A percentile compares a stretch with the other conserved stretches of the same genome.
These are phyloP conservation scores for Pulveroboletus sp. DNA, from an alignment of 768 basidiomycete species.

Conservation along the genomic window DNA sequence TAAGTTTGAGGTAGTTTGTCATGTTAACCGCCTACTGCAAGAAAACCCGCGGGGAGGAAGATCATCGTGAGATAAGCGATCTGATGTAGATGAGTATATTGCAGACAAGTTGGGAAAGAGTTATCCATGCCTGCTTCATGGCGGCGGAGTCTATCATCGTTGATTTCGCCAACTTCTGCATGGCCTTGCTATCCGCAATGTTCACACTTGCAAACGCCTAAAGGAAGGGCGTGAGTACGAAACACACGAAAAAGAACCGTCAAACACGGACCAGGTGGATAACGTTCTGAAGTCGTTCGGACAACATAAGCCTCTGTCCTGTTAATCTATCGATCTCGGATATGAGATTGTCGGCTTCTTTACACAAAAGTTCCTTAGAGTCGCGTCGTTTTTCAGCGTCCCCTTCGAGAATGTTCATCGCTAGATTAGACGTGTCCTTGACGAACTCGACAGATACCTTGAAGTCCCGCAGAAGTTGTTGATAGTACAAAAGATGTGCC, in stretches of 20 bases:
- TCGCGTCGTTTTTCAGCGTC: constrained; percentile 1
- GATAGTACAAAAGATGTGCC: constrained; percentile 56
- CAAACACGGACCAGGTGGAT: constrained; percentile 29
- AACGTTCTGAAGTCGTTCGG: constrained; percentile 33
- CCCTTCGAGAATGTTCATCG: constrained; percentile 31
- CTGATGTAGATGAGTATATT: constrained; percentile 22
- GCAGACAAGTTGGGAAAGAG: background rate
- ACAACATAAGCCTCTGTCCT: constrained; percentile 28
- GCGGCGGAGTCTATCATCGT: constrained; percentile 41
- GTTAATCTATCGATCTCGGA: constrained; percentile 49
- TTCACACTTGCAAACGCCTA: constrained; percentile 60
- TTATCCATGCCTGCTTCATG: constrained; percentile 31
- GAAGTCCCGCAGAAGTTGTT: constrained; percentile 52
- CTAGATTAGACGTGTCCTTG: constrained; percentile 44
- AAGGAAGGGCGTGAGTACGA: background rate
- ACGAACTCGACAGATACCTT: constrained; percentile 47
- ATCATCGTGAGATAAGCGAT: constrained; percentile 54
- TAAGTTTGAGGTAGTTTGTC: no score
- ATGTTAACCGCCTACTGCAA: constrained; percentile 21
- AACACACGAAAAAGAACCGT: background rate
- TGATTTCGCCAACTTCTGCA: constrained; percentile 46
- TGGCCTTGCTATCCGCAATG: constrained; percentile 48
- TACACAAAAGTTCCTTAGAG: constrained; percentile 38
- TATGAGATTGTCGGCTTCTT: constrained; percentile 46
- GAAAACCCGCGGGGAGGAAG: constrained; percentile 53